Evolutionary conservation across 345 rosid species (phyloP), one percentile per base, ranked within the genome.

Genomic region (Populus deltoides): DNA sequence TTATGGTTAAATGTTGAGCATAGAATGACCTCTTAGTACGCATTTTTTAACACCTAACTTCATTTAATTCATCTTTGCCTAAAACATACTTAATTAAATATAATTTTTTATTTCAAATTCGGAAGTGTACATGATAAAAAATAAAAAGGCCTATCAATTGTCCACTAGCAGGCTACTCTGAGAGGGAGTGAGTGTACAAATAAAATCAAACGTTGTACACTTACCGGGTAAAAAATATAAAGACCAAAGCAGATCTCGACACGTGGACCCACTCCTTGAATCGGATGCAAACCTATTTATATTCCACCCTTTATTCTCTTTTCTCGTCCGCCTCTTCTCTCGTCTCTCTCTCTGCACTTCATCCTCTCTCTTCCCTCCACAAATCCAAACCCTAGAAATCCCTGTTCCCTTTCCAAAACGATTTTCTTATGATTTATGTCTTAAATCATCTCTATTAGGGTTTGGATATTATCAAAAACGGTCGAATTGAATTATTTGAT

Each of bases 231-330:
- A 33, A 57, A 53, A 66, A 49, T 20, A 67, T 62, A 5, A 24
- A 57, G 35, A 70, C 18, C 71, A 7, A 79, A 36, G 79, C 83
- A 85, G 89, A 90, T 85, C 31, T 73, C 10, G 88, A 86, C 97
- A 92, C 98, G 94, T 92, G 92, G 87, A 80, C 70, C 25, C 66
- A 75, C 59, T 65, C 74, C 71, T 75, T 82, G 78, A 83, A 89
- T 89, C 97, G 94, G 97, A 94, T 92, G 94, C 94, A 93, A 92
- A 94, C 97, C 97, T 94, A 94, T 94, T 94, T 94, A 94, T 93
- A 93, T 91, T 88, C 90, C 93, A 73, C 86, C 77, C 90, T 88
- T 86, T 86, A 88, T 84, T 87, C 89, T 70, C 20, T 74, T 74
- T 85, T 91, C 87, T 88, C 74, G 89, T 85, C 89, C 92, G 91